phyloP scores from a whole-genome alignment of 73 alveolate genomes.

The Symbiodinium natans region DNA sequence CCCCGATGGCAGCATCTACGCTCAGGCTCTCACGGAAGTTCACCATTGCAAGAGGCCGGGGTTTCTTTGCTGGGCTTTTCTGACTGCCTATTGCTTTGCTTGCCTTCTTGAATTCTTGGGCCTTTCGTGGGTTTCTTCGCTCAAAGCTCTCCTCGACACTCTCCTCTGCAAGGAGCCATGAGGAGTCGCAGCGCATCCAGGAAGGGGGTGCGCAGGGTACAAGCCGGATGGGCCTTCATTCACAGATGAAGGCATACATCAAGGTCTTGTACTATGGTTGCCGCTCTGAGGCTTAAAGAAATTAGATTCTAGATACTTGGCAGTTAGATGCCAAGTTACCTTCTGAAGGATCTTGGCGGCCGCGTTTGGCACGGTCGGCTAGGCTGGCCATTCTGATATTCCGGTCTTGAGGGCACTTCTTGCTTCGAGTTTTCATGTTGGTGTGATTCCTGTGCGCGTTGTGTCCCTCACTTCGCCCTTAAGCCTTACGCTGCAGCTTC shows the following conservation, averaged over 20 bases:
- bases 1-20: constrained; percentile 1
- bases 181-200: constrained; percentile 25
- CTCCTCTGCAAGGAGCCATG: not conserved
- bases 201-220: not conserved
- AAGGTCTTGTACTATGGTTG: too few relatives aligned
- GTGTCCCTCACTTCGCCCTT: too few relatives aligned
- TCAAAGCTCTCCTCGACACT: too few relatives aligned
- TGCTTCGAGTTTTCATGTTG: not conserved
- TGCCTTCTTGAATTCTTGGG: not conserved
- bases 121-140: too few relatives aligned
- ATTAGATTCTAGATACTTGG: too few relatives aligned
- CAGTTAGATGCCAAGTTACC: too few relatives aligned
- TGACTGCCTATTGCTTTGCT: not conserved
- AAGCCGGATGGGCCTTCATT: too few relatives aligned
- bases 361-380: constrained; percentile 38
- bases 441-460: too few relatives aligned
- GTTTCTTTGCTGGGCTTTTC: not conserved
- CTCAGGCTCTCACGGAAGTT: constrained; percentile 14
- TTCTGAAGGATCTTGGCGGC: not conserved
- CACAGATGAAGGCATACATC: too few relatives aligned
- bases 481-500: too few relatives aligned
- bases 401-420: not conserved
- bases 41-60: constrained; percentile 23
- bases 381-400: not conserved
- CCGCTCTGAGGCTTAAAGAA: too few relatives aligned